These are phyloP conservation scores for Pholiota microspora DNA, from an alignment of 768 basidiomycete species.

Conservation along the genomic window DNA sequence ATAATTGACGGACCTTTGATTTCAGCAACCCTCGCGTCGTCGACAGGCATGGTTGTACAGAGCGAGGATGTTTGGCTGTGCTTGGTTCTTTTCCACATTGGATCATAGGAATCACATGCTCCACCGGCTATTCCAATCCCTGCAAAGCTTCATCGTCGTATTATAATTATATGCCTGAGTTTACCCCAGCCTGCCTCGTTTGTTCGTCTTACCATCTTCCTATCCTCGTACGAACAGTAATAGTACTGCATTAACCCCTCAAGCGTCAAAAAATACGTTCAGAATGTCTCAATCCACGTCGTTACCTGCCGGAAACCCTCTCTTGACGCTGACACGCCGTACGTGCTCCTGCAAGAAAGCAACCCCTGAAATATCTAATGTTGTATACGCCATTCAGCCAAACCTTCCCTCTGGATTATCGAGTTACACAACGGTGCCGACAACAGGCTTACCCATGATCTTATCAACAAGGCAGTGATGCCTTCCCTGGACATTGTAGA, in stretches of 20 bases:
- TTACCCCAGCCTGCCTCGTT: neutral
- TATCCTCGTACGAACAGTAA: neutral
- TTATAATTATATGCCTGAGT: neutral
- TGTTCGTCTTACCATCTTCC: neutral
- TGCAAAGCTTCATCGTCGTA: neutral
- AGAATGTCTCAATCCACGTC: conserved; percentile 46
- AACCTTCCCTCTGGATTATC: conserved; percentile 66
- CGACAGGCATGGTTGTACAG: conserved; percentile 23
- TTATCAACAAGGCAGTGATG: conserved; percentile 59
- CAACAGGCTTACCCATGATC: conserved; percentile 57
- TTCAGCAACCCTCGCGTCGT: conserved; percentile 35
- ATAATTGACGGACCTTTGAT: conserved; percentile 42
- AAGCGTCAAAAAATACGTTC: neutral
- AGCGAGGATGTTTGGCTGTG: conserved; percentile 21
- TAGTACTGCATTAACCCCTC: neutral
- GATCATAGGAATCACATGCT: conserved; percentile 9
- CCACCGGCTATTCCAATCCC: neutral
- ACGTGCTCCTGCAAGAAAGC: conserved; percentile 8
- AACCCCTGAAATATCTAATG: neutral
- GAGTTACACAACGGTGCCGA: conserved; percentile 81
- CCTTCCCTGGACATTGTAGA: conserved; percentile 77
- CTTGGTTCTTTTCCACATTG: conserved; percentile 17
- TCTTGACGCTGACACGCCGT: conserved; percentile 73
- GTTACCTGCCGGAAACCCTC: conserved; percentile 47
- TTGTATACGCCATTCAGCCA: conserved; percentile 37